Evolutionary conservation across 371 early-diverging fungal species (phyloP).

Genomic region (Mucor irregularis): DNA sequence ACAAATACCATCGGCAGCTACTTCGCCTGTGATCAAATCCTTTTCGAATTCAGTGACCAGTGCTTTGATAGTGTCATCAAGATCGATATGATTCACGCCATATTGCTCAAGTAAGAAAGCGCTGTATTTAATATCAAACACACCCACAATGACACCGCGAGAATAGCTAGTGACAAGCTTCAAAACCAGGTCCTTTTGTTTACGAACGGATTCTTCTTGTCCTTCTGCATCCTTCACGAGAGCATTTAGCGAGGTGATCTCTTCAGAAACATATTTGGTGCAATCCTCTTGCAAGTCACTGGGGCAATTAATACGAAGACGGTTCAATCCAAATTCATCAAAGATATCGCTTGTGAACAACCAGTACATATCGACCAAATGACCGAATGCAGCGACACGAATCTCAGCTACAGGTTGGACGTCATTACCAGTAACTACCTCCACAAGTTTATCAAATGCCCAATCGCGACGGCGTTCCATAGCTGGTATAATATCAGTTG

Average conservation of each 20-base stretch:
- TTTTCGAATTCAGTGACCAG: constrained; percentile 44
- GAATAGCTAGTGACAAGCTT: constrained; percentile 29
- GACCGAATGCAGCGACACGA: constrained; percentile 39
- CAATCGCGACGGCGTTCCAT: constrained; percentile 41
- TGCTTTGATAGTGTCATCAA: constrained; percentile 54
- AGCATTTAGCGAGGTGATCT: constrained; percentile 30
- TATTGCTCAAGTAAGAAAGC: constrained; percentile 41
- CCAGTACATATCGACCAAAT: constrained; percentile 57
- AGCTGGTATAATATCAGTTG: constrained; percentile 9
- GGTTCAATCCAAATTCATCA: constrained; percentile 26
- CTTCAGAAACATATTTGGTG: constrained; percentile 32
- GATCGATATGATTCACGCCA: constrained; percentile 30
- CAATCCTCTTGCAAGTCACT: constrained; percentile 38
- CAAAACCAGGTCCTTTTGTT: neutral
- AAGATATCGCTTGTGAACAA: constrained; percentile 58
- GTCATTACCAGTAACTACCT: constrained; percentile 25
- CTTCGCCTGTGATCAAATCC: constrained; percentile 26
- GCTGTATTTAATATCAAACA: constrained; percentile 44
- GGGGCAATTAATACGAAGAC: constrained; percentile 40
- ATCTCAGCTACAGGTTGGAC: constrained; percentile 24
- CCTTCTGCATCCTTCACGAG: constrained; percentile 9
- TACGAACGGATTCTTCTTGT: neutral
- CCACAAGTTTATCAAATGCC: constrained; percentile 28
- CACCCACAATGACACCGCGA: constrained; percentile 39
- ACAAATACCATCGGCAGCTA: constrained; percentile 31